Evolutionary conservation across 345 rosid genomes (phyloP).

Genomic region (Salix koriyanagi): DNA sequence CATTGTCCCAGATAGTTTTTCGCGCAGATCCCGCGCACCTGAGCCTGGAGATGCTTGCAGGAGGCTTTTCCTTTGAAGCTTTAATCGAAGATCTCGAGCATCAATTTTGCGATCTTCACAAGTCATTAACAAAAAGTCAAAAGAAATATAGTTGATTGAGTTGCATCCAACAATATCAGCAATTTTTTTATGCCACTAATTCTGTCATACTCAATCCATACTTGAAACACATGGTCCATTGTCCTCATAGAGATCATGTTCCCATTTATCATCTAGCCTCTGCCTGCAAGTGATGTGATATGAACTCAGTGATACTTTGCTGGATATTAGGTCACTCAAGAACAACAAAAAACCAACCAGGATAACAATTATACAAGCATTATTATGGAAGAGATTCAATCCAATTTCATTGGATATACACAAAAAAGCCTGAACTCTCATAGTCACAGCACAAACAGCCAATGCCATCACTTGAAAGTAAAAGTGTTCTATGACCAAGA

Average conservation of each 20-base stretch:
- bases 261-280: slow-evolving; percentile 97
- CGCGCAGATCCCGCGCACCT: slow-evolving; percentile 73
- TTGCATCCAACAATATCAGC: slow-evolving; percentile 37
- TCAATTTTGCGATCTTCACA: slow-evolving; percentile 63
- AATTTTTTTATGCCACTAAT: slow-evolving; percentile 25
- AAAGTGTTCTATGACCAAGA: background rate
- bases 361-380: background rate
- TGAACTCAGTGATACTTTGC: background rate
- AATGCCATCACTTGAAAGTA: background rate
- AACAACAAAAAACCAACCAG: background rate
- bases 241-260: slow-evolving; percentile 77
- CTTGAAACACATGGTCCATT: slow-evolving; percentile 58
- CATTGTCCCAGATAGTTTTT: slow-evolving; percentile 81
- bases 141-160: slow-evolving; percentile 30
- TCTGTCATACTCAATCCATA: slow-evolving; percentile 45
- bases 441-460: background rate
- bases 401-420: background rate
- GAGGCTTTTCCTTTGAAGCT: slow-evolving; percentile 70
- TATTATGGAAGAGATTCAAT: background rate
- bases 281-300: slow-evolving; percentile 52
- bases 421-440: background rate
- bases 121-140: slow-evolving; percentile 46
- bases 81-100: slow-evolving; percentile 81
- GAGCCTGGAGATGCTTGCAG: slow-evolving; percentile 47
- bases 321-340: background rate